Percentiles rank a stretch among this genome's conserved stretches.
These are phyloP conservation scores for Syzygium oleosum DNA, from an alignment of 345 rosid species.

Conservation along the genomic window DNA sequence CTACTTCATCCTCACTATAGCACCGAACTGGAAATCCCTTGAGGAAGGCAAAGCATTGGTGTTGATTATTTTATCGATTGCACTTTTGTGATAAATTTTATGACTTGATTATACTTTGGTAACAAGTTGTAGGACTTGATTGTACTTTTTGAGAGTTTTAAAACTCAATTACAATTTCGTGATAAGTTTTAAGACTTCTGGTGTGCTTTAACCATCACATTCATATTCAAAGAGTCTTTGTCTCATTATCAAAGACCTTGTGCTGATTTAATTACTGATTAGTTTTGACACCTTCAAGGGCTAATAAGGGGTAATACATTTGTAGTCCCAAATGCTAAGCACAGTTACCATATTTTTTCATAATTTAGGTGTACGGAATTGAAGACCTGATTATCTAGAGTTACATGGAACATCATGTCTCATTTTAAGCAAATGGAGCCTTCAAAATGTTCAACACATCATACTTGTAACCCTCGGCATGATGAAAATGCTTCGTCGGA, in stretches of 20 bases:
- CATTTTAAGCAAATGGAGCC: background rate
- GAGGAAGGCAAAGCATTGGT: background rate
- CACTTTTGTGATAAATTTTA: too few relatives aligned
- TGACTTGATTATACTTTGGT: too few relatives aligned
- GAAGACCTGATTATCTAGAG: background rate
- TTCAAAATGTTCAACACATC: background rate
- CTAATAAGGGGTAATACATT: background rate
- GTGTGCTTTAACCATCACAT: too few relatives aligned
- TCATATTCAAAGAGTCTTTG: too few relatives aligned
- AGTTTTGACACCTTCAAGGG: too few relatives aligned
- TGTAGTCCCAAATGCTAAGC: background rate
- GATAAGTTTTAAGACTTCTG: too few relatives aligned
- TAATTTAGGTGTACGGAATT: background rate
- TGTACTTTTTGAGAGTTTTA: too few relatives aligned
- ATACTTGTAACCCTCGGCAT: background rate
- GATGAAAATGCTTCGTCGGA: slow-evolving; percentile 5
- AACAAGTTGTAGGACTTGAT: too few relatives aligned
- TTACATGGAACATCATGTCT: background rate
- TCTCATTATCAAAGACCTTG: too few relatives aligned
- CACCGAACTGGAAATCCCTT: background rate
- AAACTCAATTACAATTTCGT: too few relatives aligned
- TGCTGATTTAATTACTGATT: too few relatives aligned
- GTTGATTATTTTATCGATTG: background rate
- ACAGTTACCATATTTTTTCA: background rate
- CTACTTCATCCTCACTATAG: background rate